A percentile compares a stretch with the other conserved stretches of the same genome.
Evolutionary conservation across 2,329 filamentous ascomycete genomes (phyloP).

Genomic region (Sporothrix protearum): DNA sequence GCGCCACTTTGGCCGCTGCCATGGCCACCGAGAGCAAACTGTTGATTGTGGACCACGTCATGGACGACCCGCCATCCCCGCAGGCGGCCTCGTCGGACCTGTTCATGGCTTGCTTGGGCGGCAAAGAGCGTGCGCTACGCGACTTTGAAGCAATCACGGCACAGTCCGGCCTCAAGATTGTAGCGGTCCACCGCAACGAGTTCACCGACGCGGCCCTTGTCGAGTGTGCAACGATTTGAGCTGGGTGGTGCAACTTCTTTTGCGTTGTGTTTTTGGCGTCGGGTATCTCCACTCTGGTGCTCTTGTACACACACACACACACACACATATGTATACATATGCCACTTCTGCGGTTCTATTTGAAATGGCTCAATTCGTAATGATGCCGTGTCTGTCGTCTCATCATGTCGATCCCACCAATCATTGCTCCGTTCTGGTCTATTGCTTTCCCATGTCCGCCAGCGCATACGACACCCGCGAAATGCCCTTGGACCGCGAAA

Average conservation of each 20-base stretch:
- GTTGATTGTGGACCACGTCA: constrained; percentile 31
- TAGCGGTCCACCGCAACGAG: constrained; percentile 23
- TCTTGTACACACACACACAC: too few relatives aligned
- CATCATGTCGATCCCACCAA: neutral
- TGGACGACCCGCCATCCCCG: constrained; percentile 26
- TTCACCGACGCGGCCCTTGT: constrained; percentile 28
- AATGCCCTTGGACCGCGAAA: constrained; percentile 60
- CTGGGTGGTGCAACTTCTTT: too few relatives aligned
- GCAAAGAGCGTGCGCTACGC: constrained; percentile 31
- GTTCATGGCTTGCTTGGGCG: constrained; percentile 29
- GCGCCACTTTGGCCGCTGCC: constrained; percentile 31
- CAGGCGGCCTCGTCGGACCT: constrained; percentile 28
- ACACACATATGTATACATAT: too few relatives aligned
- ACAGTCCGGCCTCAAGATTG: constrained; percentile 27
- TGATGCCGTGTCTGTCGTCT: neutral
- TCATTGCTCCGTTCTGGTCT: neutral
- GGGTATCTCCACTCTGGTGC: neutral
- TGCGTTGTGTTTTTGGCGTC: neutral
- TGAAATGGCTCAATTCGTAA: neutral
- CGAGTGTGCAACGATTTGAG: constrained; percentile 25
- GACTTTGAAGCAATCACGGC: constrained; percentile 25
- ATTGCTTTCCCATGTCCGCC: neutral
- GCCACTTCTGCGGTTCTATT: neutral
- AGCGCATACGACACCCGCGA: constrained; percentile 54
- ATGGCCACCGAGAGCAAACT: constrained; percentile 34